A percentile compares a stretch with the other conserved stretches of the same genome.
phyloP scores from a whole-genome alignment of 768 basidiomycete species.

The Zangia roseola region DNA sequence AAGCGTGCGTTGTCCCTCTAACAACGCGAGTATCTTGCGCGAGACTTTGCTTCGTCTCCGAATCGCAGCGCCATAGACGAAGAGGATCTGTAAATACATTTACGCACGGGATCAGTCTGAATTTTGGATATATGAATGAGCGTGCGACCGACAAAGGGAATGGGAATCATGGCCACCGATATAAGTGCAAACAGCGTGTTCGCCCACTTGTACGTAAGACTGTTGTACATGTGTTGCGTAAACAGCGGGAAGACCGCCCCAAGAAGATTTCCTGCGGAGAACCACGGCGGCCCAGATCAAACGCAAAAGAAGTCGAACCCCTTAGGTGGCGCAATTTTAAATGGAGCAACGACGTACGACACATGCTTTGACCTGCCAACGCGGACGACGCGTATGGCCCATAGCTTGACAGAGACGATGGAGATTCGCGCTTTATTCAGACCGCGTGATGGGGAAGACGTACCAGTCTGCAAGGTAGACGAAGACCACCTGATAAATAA shows the following conservation, averaged over 20 bases:
- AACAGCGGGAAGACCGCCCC: slow-evolving; percentile 62
- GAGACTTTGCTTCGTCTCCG: slow-evolving; percentile 32
- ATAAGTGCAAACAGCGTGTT: slow-evolving; percentile 56
- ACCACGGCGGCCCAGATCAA: background rate
- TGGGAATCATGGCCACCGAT: slow-evolving; percentile 53
- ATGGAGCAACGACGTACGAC: slow-evolving; percentile 37
- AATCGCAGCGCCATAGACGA: slow-evolving; percentile 31
- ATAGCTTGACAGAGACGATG: slow-evolving; percentile 34
- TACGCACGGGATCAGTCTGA: background rate
- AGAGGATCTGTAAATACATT: slow-evolving; percentile 24
- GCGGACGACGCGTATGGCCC: slow-evolving; percentile 68
- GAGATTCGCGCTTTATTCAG: background rate
- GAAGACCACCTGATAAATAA: slow-evolving; percentile 59
- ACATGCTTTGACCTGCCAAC: slow-evolving; percentile 63
- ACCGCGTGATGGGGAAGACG: slow-evolving; percentile 8
- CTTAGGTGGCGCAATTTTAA: slow-evolving; percentile 2
- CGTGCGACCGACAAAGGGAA: slow-evolving; percentile 49
- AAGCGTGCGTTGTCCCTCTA: background rate
- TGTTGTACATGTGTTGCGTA: slow-evolving; percentile 55
- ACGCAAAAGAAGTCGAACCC: slow-evolving; percentile 17
- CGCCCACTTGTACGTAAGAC: slow-evolving; percentile 59
- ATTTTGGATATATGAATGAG: background rate
- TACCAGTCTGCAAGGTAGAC: slow-evolving; percentile 66
- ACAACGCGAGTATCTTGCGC: slow-evolving; percentile 18
- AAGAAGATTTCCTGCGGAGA: slow-evolving; percentile 44